These are phyloP conservation scores for Podila horticola DNA, from an alignment of 192 early-diverging fungal species.

Conservation along the genomic window DNA sequence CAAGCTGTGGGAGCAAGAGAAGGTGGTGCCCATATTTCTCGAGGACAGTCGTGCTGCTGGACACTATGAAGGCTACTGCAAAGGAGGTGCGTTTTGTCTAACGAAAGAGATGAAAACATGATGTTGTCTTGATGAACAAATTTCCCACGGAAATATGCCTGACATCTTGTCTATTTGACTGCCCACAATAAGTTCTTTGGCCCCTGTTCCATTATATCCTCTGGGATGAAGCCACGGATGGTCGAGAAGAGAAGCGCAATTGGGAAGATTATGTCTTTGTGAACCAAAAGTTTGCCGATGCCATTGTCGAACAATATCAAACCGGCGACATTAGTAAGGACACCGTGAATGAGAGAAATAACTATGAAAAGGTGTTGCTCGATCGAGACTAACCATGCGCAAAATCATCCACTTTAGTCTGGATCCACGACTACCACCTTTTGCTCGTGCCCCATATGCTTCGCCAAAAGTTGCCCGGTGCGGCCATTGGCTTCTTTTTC, in stretches of 20 bases:
- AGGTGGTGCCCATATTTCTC: slow-evolving; percentile 83
- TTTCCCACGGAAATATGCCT: not conserved
- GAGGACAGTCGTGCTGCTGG: slow-evolving; percentile 73
- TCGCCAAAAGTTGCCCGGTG: slow-evolving; percentile 79
- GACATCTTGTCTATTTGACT: not conserved
- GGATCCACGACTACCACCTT: slow-evolving; percentile 99
- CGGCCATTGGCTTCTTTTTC: slow-evolving; percentile 93
- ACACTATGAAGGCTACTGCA: slow-evolving; percentile 99
- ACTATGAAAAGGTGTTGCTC: not conserved
- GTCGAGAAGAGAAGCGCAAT: slow-evolving; percentile 69
- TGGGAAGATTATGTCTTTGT: slow-evolving; percentile 88
- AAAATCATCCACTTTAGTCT: slow-evolving; percentile 61
- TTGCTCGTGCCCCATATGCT: slow-evolving; percentile 92
- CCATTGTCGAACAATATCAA: slow-evolving; percentile 75
- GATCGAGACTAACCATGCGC: not conserved
- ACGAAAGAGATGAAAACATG: not conserved
- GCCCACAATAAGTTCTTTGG: slow-evolving; percentile 81
- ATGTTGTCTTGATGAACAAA: not conserved
- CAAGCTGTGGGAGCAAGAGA: slow-evolving; percentile 62
- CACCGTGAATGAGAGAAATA: not conserved
- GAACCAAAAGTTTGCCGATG: slow-evolving; percentile 81
- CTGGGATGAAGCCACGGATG: slow-evolving; percentile 79
- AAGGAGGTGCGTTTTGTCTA: slow-evolving; percentile 69
- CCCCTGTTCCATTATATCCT: slow-evolving; percentile 95
- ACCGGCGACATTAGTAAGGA: slow-evolving; percentile 80